Percentiles rank a stretch among this genome's conserved stretches.
phyloP scores from a whole-genome alignment of 805 yeast genomes.

The Metschnikowia lunata region DNA sequence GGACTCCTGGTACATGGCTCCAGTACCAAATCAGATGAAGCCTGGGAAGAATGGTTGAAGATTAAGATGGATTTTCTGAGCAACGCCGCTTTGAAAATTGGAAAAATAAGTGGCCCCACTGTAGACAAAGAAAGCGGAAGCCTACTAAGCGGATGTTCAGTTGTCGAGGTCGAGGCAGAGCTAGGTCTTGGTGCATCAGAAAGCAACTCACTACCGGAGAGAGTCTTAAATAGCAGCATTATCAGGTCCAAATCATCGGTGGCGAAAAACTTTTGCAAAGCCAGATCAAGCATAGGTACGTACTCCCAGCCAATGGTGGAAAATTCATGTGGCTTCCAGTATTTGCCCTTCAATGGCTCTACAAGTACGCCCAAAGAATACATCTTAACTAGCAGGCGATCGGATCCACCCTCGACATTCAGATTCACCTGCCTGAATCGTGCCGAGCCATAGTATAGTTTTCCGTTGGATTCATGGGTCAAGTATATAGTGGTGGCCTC shows the following conservation, averaged over 20 bases:
- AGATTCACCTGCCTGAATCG: conserved; percentile 26
- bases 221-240: conserved; percentile 14
- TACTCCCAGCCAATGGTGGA: conserved; percentile 43
- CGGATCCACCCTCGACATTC: conserved; percentile 10
- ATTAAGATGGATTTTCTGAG: conserved; percentile 51
- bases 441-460: conserved; percentile 32
- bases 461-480: conserved; percentile 23
- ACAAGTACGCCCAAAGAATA: conserved; percentile 61
- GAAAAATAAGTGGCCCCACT: conserved; percentile 64
- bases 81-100: conserved; percentile 59
- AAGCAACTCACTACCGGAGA: conserved; percentile 9
- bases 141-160: conserved; percentile 40
- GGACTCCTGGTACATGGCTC: conserved; percentile 12
- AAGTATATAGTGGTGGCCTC: conserved; percentile 27
- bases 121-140: conserved; percentile 43
- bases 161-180: conserved; percentile 8
- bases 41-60: conserved; percentile 16
- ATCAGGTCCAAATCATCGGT: conserved; percentile 18
- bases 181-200: conserved; percentile 12
- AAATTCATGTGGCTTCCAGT: conserved; percentile 41
- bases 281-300: conserved; percentile 27
- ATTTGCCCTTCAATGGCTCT: conserved; percentile 32
- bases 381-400: conserved; percentile 46
- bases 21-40: conserved; percentile 6
- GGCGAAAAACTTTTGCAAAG: conserved; percentile 23